Evolutionary conservation across 805 yeast species (phyloP), one percentile per base, ranked within the genome.

Genomic region (Kodamaea leandrae): DNA sequence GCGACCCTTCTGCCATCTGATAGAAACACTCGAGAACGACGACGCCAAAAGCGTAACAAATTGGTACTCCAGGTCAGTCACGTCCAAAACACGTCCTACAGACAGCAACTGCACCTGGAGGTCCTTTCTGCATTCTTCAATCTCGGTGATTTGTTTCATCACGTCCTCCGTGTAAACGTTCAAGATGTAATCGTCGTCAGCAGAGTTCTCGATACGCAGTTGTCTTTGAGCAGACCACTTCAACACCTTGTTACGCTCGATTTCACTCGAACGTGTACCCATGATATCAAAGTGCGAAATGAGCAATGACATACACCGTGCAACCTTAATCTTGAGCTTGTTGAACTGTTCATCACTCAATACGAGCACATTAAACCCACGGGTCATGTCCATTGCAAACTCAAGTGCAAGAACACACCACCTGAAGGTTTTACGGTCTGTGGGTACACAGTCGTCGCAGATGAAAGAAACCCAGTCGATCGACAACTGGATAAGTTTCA

Each of bases 351-450:
- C 86, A 47, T 86, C 86, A 43, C 78, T 80, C 42, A 93, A 68
- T 0, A 90, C 84, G 39, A 91, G 66, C 29, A 93, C 89, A 55
- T 91, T 90, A 57, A 85, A 85, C 1, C 96, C 96, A 38, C 83
- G 75, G 0, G 96, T 89, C 78, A 91, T 82, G 50, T 84, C 88
- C 96, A 89, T 88, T 0, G 96, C 95, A 71, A 88, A 91, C 56
- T 93, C 99, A 51, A 93, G 72, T 0, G 99, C 98, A 10, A 86
- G 74, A 17, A 93, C 98, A 61, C 96, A 88, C 96, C 97, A 93
- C 52, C 95, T 72, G 57, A 93, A 93, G 0, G 98, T 91, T 52
- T 82, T 85, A 41, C 84, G 77, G 50, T 91, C 97, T 0, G 95
- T 83, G 1, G 97, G 96, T 12, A 82, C 81, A 66, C 99, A 93